Conservation (phyloP, 2,329 filamentous ascomycete genomes). For the Penicillium sp. region DNA sequence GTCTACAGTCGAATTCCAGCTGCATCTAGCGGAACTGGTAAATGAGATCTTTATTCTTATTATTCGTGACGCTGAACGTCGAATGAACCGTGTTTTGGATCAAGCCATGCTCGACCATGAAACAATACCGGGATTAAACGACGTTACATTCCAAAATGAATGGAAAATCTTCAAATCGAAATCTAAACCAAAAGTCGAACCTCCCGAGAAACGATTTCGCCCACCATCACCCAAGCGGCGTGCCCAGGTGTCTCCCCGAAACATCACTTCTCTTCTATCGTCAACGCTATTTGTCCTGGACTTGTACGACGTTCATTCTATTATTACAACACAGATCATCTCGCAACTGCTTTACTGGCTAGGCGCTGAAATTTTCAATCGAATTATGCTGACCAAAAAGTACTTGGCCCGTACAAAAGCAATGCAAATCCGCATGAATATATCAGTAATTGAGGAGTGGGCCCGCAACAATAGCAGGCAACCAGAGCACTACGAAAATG, state of each 20-base stretch:
- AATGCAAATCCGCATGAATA: constrained; percentile 99
- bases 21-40: constrained; percentile 87
- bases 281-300: constrained; percentile 96
- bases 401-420: constrained; percentile 95
- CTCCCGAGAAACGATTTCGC: constrained; percentile 81
- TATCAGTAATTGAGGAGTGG: constrained; percentile 94
- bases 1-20: constrained; percentile 82
- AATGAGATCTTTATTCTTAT: constrained; percentile 99
- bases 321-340: constrained; percentile 87
- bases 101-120: constrained; percentile 94
- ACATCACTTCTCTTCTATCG: constrained; percentile 90
- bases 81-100: constrained; percentile 94
- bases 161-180: constrained; percentile 97
- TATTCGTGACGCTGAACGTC: constrained; percentile 88
- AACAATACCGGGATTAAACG: constrained; percentile 94
- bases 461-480: constrained; percentile 87
- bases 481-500: constrained; percentile 92
- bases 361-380: constrained; percentile 92
- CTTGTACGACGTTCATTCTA: constrained; percentile 97
- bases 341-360: constrained; percentile 96
- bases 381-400: constrained; percentile 92
- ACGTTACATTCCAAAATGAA: constrained; percentile 94
- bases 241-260: constrained; percentile 86
- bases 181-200: constrained; percentile 80
- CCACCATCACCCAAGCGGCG: constrained; percentile 90